Conservation (phyloP, 345 rosid species). For the Syzygium aqueum region DNA sequence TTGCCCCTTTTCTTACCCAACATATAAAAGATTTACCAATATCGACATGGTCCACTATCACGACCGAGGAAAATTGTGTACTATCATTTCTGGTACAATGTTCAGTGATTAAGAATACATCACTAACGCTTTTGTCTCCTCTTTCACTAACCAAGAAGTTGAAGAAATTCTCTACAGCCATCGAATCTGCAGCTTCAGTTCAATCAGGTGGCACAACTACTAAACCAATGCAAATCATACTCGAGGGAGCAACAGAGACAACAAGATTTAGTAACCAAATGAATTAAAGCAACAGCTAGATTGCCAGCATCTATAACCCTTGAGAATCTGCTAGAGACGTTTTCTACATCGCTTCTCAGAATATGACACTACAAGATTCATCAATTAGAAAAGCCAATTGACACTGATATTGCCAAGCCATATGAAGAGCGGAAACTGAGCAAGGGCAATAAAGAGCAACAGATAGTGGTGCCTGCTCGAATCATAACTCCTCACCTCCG, state of each 20-base stretch:
- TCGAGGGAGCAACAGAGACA: not conserved
- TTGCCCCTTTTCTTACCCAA: no score
- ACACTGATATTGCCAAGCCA: conserved; percentile 95
- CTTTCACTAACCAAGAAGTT: not conserved
- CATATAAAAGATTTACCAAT: not conserved
- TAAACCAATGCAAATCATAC: not conserved
- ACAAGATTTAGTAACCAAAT: not conserved
- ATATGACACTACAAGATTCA: conserved; percentile 11
- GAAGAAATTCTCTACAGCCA: not conserved
- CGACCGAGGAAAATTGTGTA: not conserved
- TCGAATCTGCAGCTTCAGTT: not conserved
- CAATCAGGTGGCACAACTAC: not conserved
- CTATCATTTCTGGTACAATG: not conserved
- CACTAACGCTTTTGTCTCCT: not conserved
- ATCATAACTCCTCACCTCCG: conserved; percentile 81
- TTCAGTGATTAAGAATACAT: not conserved
- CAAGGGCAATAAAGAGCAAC: conserved; percentile 76
- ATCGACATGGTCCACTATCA: not conserved
- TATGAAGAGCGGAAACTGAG: conserved; percentile 74
- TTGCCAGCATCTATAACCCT: not conserved
- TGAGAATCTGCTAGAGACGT: conserved; percentile 8
- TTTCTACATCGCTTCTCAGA: conserved; percentile 12
- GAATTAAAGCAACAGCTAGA: not conserved
- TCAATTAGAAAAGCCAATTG: conserved; percentile 56
- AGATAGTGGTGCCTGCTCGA: conserved; percentile 88